Conservation (phyloP, 2,329 filamentous ascomycete species). For the Talaromyces sp. region DNA sequence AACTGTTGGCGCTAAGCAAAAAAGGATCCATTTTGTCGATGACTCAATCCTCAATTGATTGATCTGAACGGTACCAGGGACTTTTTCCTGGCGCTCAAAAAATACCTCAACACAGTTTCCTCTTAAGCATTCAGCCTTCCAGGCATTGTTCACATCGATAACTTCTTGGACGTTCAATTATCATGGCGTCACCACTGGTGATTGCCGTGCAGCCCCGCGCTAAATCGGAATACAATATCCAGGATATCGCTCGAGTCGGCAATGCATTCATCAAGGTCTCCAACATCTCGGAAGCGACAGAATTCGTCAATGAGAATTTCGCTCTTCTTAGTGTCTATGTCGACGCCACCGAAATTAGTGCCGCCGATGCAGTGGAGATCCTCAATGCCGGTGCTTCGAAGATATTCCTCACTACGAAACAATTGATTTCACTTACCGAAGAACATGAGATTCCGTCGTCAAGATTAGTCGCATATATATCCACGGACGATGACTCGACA, state of each 20-base stretch:
- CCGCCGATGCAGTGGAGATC: conserved; percentile 72
- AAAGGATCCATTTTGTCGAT: background rate
- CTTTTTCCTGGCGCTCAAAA: background rate
- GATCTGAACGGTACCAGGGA: background rate
- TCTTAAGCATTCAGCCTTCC: background rate
- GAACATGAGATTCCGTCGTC: conserved; percentile 52
- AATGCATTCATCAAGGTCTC: conserved; percentile 55
- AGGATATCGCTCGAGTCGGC: conserved; percentile 58
- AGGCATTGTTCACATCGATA: background rate
- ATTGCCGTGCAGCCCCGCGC: conserved; percentile 42
- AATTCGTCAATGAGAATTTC: conserved; percentile 57
- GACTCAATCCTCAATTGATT: background rate
- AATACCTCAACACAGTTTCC: background rate
- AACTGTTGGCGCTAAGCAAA: background rate
- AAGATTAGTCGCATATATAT: conserved; percentile 55
- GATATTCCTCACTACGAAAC: conserved; percentile 72
- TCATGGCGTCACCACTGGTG: conserved; percentile 43
- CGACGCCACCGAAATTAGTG: conserved; percentile 67
- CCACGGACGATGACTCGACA: conserved; percentile 36
- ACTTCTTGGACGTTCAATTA: background rate
- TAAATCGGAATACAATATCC: conserved; percentile 41
- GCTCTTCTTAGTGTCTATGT: conserved; percentile 63
- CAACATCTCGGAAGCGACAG: conserved; percentile 35
- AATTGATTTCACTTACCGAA: conserved; percentile 56
- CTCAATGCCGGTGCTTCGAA: conserved; percentile 82